A percentile compares a stretch with the other conserved stretches of the same genome.
Evolutionary conservation across 2,329 filamentous ascomycete genomes (phyloP).

Genomic region (Fusarium chaquense): DNA sequence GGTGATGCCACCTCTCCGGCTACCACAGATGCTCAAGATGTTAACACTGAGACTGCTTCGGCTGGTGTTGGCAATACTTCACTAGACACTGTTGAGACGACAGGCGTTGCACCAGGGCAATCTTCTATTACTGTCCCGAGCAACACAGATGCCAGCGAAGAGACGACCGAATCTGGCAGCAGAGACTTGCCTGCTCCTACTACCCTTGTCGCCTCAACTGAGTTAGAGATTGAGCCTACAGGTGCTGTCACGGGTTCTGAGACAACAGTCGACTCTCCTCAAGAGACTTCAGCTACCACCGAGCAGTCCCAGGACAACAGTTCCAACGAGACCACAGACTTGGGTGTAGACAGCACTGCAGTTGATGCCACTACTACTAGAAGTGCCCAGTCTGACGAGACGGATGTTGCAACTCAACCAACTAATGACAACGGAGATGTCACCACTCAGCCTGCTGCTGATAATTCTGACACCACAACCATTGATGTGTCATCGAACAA

Average conservation of each 20-base stretch:
- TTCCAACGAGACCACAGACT: not conserved
- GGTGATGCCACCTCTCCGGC: too few species aligned
- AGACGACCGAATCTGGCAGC: not conserved
- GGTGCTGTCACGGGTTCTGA: rapidly evolving
- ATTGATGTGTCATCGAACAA: not conserved
- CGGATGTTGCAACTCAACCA: too few species aligned
- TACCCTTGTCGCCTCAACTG: too few species aligned
- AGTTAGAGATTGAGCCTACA: not conserved
- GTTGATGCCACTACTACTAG: not conserved
- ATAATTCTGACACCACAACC: not conserved
- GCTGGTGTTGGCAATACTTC: not conserved
- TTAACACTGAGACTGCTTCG: not conserved
- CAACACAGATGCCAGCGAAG: not conserved
- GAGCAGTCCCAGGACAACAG: not conserved
- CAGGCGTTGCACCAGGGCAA: not conserved
- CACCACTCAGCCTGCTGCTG: not conserved
- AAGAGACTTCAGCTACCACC: not conserved
- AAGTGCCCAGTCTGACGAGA: not conserved
- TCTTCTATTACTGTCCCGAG: not conserved
- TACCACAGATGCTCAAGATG: too few species aligned
- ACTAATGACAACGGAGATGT: too few species aligned
- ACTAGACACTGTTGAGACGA: not conserved
- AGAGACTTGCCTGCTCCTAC: not conserved
- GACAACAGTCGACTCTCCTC: not conserved
- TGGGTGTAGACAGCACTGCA: too few species aligned